Evolutionary conservation across 140 eudicot genomes (phyloP).

Genomic region (Stevia rebaudiana): DNA sequence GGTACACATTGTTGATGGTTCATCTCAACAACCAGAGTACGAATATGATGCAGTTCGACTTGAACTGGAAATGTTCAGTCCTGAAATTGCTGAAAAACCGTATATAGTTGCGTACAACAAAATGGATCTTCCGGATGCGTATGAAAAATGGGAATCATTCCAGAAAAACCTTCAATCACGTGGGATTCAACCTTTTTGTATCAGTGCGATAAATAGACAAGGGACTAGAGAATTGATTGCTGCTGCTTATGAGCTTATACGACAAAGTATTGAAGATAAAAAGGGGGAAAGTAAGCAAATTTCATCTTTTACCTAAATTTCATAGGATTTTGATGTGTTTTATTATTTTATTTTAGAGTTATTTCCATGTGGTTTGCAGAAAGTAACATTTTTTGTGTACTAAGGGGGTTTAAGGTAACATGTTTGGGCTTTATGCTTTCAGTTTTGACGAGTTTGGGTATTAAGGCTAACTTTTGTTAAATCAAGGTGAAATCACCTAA

Average conservation of each 20-base stretch:
- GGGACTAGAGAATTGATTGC: conserved; percentile 68
- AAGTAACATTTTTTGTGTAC: too few relatives aligned
- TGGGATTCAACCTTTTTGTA: conserved; percentile 82
- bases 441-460: too few relatives aligned
- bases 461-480: too few relatives aligned
- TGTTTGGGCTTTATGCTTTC: too few relatives aligned
- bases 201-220: conserved; percentile 76
- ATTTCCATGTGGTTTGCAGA: too few relatives aligned
- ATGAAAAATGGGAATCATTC: conserved; percentile 67
- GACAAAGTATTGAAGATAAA: conserved; percentile 34
- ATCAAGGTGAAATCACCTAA: too few relatives aligned
- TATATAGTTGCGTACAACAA: conserved; percentile 80
- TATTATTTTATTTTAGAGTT: too few relatives aligned
- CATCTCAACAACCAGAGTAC: conserved; percentile 83
- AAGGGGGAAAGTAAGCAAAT: conserved; percentile 43
- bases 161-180: conserved; percentile 39
- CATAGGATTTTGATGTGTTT: too few relatives aligned
- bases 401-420: too few relatives aligned
- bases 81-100: conserved; percentile 84
- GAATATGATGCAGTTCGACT: conserved; percentile 94
- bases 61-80: conserved; percentile 90
- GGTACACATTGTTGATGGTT: conserved; percentile 95
- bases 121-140: conserved; percentile 96
- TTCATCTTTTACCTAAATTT: not conserved
- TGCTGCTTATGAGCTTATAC: conserved; percentile 79